Percentiles rank a stretch among this genome's conserved stretches.
Evolutionary conservation across 176 grass and related monocot species (phyloP).

Genomic region (Chrysopogon serrulatus): DNA sequence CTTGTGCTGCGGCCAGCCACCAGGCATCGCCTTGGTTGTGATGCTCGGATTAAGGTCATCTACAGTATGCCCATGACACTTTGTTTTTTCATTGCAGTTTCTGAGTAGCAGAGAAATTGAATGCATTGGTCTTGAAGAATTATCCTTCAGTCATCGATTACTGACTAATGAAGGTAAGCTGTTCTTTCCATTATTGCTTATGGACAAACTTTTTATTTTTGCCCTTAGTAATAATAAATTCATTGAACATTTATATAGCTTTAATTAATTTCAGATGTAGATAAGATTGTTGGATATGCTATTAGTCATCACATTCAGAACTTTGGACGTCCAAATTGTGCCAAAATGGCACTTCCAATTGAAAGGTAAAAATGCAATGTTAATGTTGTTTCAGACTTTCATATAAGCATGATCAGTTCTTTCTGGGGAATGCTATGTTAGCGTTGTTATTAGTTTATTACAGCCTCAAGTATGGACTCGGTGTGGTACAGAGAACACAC

Average conservation of each 20-base stretch:
- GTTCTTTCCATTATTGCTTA: not conserved
- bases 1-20: not conserved
- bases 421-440: conserved; percentile 14
- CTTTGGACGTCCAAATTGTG: not conserved
- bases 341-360: conserved; percentile 22
- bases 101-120: conserved; percentile 39
- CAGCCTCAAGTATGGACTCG: conserved; percentile 59
- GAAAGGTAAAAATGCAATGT: conserved; percentile 19
- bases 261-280: conserved; percentile 43
- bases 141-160: conserved; percentile 56
- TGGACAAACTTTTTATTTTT: not conserved
- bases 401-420: not conserved
- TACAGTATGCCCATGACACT: not conserved
- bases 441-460: conserved; percentile 13
- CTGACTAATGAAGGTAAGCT: conserved; percentile 56
- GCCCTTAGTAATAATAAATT: not conserved
- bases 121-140: conserved; percentile 56
- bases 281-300: conserved; percentile 38
- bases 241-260: not conserved
- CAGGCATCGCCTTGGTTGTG: not conserved
- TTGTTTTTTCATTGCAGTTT: conserved; percentile 37
- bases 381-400: not conserved
- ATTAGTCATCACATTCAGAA: conserved; percentile 23
- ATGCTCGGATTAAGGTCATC: not conserved
- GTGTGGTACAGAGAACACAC: conserved; percentile 39